Conservation (phyloP, 768 basidiomycete species). For the Suillus tomentosus region DNA sequence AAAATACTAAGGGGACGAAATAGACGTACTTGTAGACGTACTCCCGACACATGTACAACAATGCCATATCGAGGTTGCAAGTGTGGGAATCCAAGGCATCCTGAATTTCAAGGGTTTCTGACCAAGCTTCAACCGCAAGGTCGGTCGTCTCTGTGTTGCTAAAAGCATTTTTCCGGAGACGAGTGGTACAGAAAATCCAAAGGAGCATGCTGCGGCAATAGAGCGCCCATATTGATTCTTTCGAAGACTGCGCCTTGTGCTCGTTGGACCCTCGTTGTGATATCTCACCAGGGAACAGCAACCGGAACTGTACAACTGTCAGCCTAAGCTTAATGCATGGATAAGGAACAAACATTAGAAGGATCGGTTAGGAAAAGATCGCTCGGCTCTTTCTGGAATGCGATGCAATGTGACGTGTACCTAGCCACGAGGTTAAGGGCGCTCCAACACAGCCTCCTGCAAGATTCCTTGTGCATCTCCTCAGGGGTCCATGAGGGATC, state of each 20-base stretch:
- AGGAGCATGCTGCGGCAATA: constrained; percentile 82
- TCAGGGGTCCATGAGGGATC: constrained; percentile 53
- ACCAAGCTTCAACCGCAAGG: constrained; percentile 60
- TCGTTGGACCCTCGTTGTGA: constrained; percentile 49
- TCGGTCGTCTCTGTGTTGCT: constrained; percentile 57
- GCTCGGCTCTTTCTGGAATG: constrained; percentile 59
- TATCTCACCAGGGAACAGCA: constrained; percentile 80
- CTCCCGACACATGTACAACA: constrained; percentile 69
- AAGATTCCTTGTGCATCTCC: constrained; percentile 67
- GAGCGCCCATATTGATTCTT: constrained; percentile 80
- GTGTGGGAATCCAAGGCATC: constrained; percentile 66
- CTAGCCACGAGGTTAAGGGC: constrained; percentile 68
- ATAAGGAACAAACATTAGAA: constrained; percentile 53
- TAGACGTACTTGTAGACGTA: constrained; percentile 71
- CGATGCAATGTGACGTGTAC: constrained; percentile 69
- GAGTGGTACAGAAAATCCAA: constrained; percentile 68
- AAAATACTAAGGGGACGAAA: neutral
- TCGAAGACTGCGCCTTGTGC: constrained; percentile 54
- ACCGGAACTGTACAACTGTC: constrained; percentile 17
- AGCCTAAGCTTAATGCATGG: constrained; percentile 11
- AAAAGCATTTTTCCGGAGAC: constrained; percentile 45
- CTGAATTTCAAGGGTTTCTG: constrained; percentile 68
- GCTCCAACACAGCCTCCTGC: constrained; percentile 76
- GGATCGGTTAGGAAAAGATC: constrained; percentile 64
- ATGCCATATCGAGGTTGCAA: constrained; percentile 69